Conservation (phyloP, 352 stramenopile genomes). For the Pelagophyceae sp. region DNA sequence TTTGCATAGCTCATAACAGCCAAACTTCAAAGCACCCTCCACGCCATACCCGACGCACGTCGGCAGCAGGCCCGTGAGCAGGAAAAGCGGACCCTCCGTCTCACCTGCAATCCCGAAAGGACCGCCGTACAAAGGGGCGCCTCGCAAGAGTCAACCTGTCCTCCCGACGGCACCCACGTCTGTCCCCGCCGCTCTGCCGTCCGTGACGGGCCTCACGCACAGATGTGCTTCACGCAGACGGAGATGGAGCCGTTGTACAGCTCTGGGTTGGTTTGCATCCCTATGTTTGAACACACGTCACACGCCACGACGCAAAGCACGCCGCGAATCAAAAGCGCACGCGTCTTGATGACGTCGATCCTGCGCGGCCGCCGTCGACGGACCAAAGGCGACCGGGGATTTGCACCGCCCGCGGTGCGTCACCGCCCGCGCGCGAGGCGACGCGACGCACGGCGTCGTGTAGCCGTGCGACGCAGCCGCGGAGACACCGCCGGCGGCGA, state of each 20-base stretch:
- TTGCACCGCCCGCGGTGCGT: neutral
- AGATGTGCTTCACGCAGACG: slow-evolving; percentile 41
- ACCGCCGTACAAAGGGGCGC: too few relatives aligned
- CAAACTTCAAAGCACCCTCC: slow-evolving; percentile 57
- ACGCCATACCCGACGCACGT: slow-evolving; percentile 58
- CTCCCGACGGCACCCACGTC: too few relatives aligned
- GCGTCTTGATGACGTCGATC: slow-evolving; percentile 64
- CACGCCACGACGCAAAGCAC: too few relatives aligned
- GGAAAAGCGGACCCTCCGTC: slow-evolving; percentile 40
- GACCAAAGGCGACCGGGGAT: too few relatives aligned
- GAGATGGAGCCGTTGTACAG: slow-evolving; percentile 29
- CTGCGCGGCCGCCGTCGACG: too few relatives aligned
- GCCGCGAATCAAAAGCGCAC: too few relatives aligned
- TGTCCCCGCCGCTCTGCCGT: too few relatives aligned
- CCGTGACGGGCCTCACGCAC: too few relatives aligned
- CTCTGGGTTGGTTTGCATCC: slow-evolving; percentile 51
- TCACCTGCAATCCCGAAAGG: too few relatives aligned
- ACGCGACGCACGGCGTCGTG: slow-evolving; percentile 57
- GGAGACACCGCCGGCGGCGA: slow-evolving; percentile 54
- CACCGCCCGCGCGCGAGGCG: too few relatives aligned
- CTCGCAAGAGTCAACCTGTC: too few relatives aligned
- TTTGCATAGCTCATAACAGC: slow-evolving; percentile 54
- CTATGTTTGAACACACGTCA: too few relatives aligned
- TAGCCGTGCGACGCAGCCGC: slow-evolving; percentile 57
- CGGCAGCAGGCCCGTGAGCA: slow-evolving; percentile 48